These are phyloP conservation scores for Gomphus bonarii DNA, from an alignment of 1,284 basidiomycete species.

Conservation along the genomic window DNA sequence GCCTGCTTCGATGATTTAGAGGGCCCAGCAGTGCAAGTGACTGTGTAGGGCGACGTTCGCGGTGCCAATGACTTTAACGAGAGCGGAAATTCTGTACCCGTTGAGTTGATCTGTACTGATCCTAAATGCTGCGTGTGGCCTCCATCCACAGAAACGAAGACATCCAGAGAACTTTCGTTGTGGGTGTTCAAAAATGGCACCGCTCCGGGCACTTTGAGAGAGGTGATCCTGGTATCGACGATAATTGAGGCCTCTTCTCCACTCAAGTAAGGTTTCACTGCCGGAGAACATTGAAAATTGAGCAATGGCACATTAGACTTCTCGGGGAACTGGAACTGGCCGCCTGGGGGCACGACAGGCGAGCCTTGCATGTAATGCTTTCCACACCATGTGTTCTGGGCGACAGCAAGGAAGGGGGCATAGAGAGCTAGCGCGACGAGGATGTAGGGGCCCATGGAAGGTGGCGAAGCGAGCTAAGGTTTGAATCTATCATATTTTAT, in stretches of 20 bases:
- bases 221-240: slow-evolving; percentile 47
- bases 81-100: slow-evolving; percentile 39
- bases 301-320: slow-evolving; percentile 42
- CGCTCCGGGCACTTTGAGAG: slow-evolving; percentile 36
- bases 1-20: slow-evolving; percentile 24
- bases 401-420: neutral
- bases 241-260: slow-evolving; percentile 40
- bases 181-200: slow-evolving; percentile 27
- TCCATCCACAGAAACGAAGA: slow-evolving; percentile 35
- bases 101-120: slow-evolving; percentile 41
- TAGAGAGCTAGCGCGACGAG: neutral
- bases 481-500: neutral
- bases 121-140: slow-evolving; percentile 30
- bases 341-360: slow-evolving; percentile 44
- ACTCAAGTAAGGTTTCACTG: slow-evolving; percentile 56
- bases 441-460: neutral
- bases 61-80: slow-evolving; percentile 36
- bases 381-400: slow-evolving; percentile 37
- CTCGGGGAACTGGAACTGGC: slow-evolving; percentile 45
- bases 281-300: slow-evolving; percentile 57
- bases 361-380: slow-evolving; percentile 50
- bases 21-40: slow-evolving; percentile 40
- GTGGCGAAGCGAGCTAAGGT: no score
- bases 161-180: slow-evolving; percentile 18
- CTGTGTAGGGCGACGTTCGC: slow-evolving; percentile 33